phyloP scores from a whole-genome alignment of 345 rosid genomes.

The Heritiera littoralis region DNA sequence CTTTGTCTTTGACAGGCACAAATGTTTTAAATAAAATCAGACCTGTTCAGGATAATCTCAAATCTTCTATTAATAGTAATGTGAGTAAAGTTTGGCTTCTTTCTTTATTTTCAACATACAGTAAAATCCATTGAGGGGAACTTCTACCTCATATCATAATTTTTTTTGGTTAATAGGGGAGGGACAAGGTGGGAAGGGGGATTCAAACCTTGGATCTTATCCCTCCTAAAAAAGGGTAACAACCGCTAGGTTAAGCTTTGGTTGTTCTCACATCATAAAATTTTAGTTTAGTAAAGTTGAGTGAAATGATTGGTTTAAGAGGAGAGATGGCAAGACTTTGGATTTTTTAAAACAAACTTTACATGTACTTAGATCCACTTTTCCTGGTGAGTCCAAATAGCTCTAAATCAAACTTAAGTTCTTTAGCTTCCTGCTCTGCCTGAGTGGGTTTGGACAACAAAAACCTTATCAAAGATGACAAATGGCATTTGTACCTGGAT shows the following conservation, averaged over 20 bases:
- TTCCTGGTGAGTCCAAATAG: background rate
- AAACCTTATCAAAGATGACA: background rate
- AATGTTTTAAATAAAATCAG: background rate
- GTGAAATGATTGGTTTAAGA: background rate
- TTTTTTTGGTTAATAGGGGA: too few species aligned
- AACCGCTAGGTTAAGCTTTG: too few species aligned
- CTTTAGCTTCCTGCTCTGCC: background rate
- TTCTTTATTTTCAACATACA: background rate
- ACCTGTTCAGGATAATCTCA: background rate
- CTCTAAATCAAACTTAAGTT: background rate
- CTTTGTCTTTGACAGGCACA: background rate
- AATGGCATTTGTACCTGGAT: background rate
- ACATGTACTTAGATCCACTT: background rate
- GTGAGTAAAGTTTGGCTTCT: background rate
- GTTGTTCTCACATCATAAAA: background rate
- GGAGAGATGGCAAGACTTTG: background rate
- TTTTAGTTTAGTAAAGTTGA: background rate
- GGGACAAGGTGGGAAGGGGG: too few species aligned
- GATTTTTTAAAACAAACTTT: background rate
- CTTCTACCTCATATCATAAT: background rate
- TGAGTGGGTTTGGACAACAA: background rate
- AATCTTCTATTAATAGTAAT: background rate
- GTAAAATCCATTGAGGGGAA: background rate
- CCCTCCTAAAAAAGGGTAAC: too few species aligned
- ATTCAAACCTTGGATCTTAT: too few species aligned